A percentile compares a stretch with the other conserved stretches of the same genome.
Conservation (phyloP, 192 early-diverging fungal genomes). For the Cetraspora pellucida region DNA sequence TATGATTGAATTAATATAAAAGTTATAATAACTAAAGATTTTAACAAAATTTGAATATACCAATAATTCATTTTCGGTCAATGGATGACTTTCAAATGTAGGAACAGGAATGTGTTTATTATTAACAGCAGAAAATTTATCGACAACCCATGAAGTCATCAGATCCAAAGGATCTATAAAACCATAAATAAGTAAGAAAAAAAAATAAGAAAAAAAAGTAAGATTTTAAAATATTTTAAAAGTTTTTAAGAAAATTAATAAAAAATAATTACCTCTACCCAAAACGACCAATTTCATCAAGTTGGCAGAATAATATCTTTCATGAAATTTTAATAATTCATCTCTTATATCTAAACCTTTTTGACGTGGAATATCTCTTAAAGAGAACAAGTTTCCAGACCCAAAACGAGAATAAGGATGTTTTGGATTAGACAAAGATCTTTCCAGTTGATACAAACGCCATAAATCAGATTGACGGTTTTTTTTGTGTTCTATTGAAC, state of each 20-base stretch:
- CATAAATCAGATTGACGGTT: slow-evolving; percentile 84
- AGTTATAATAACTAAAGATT: too few relatives aligned
- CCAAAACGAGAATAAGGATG: slow-evolving; percentile 88
- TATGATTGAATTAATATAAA: too few relatives aligned
- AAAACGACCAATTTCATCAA: slow-evolving; percentile 88
- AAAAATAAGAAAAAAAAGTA: too few relatives aligned
- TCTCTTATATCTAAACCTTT: slow-evolving; percentile 78
- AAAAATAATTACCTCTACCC: slow-evolving; percentile 44
- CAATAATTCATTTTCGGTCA: slow-evolving; percentile 64
- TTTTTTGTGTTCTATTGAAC: slow-evolving; percentile 78
- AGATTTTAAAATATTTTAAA: too few relatives aligned
- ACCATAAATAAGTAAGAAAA: too few relatives aligned
- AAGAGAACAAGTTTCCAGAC: slow-evolving; percentile 82
- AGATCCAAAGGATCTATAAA: slow-evolving; percentile 71
- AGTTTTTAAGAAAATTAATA: too few relatives aligned
- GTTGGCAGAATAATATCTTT: slow-evolving; percentile 85
- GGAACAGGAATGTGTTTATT: slow-evolving; percentile 71
- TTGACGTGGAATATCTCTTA: slow-evolving; percentile 59
- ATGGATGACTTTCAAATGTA: slow-evolving; percentile 67
- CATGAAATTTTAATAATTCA: slow-evolving; percentile 80
- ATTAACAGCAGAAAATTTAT: slow-evolving; percentile 72
- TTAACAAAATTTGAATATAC: slow-evolving; percentile 34
- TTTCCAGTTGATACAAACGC: slow-evolving; percentile 80
- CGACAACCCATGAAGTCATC: slow-evolving; percentile 73
- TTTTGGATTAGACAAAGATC: slow-evolving; percentile 62